These are phyloP conservation scores for Wickerhamomyces queroliae DNA, from an alignment of 805 yeast species.

Conservation along the genomic window DNA sequence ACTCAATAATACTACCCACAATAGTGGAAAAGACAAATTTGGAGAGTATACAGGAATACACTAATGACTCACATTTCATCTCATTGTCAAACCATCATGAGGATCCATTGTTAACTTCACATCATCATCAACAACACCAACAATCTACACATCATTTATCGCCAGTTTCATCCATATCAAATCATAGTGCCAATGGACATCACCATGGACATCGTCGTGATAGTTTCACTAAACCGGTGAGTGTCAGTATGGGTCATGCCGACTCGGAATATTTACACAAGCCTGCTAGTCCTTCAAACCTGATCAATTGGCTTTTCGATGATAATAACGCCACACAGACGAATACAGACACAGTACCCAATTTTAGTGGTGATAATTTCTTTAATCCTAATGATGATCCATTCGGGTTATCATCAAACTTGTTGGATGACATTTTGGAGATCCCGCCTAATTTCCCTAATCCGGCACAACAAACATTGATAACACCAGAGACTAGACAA, in stretches of 20 bases:
- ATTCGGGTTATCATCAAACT: constrained; percentile 22
- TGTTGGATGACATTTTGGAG: constrained; percentile 20
- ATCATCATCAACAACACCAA: no score
- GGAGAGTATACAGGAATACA: constrained; percentile 19
- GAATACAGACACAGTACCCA: constrained; percentile 12
- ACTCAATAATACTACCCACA: constrained; percentile 22
- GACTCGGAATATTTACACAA: background rate
- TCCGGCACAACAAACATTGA: constrained; percentile 21
- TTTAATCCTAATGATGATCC: constrained; percentile 25
- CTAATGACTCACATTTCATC: constrained; percentile 11
- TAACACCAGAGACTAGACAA: constrained; percentile 17
- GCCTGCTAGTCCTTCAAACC: constrained; percentile 15
- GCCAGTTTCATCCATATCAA: no score
- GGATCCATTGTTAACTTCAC: no score
- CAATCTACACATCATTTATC: no score
- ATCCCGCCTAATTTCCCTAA: constrained; percentile 25
- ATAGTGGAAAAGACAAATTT: constrained; percentile 17
- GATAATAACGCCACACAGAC: constrained; percentile 11
- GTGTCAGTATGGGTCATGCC: background rate
- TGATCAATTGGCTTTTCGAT: constrained; percentile 24
- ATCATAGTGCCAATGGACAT: no score
- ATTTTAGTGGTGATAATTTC: constrained; percentile 17
- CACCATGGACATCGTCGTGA: no score
- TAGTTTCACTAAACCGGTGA: no score
- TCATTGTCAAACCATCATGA: no score